Evolutionary conservation across 2,329 filamentous ascomycete species (phyloP), one percentile per base, ranked within the genome.

Genomic region (Arthrinium phaeospermum): DNA sequence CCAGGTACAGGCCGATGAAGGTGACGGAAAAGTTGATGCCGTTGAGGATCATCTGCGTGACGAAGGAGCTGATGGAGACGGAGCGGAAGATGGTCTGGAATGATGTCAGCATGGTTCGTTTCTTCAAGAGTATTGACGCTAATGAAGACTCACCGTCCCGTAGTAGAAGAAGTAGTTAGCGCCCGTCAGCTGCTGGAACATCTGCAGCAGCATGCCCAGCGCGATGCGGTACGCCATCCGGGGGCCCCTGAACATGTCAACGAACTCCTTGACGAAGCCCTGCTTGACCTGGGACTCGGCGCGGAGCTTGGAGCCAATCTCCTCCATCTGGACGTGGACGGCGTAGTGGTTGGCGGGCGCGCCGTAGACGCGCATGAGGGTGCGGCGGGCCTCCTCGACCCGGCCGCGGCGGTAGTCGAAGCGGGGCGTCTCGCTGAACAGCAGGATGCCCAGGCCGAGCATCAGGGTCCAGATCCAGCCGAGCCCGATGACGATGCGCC

Each of bases 101-200:
- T 8, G 1, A 27, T 47, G 46, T 70, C 44, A 68, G 44, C 12
- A 5, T 8, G 27, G n/a, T 37, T 30, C 27, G 24, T 49, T 7
- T 5, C n/a, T n/a, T n/a, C n/a, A n/a, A n/a, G n/a, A n/a, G n/a
- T n/a, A n/a, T n/a, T n/a, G 3, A 24, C 24, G 47, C 24, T 4
- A n/a, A 5, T 14, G 10, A 30, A 27, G 85, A 87, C 71, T 64
- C 49, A 69, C 67, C 34, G 88, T 90, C 6, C 87, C 87, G 71
- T 91, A 92, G 79, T 90, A 89, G 78, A 92, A 91, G 83, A 90
- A 91, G 80, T 89, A 92, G 77, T 92, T 92, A 44, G 90, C 90
- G 57, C 91, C 90, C 0, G 89, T 93, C 0, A 93, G 84, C 76
- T 93, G 92, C 79, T 93, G 91, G 46, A 92, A 87, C 77, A 90